Conservation (phyloP, 1,284 basidiomycete species). For the Tilletiaria anomala region DNA sequence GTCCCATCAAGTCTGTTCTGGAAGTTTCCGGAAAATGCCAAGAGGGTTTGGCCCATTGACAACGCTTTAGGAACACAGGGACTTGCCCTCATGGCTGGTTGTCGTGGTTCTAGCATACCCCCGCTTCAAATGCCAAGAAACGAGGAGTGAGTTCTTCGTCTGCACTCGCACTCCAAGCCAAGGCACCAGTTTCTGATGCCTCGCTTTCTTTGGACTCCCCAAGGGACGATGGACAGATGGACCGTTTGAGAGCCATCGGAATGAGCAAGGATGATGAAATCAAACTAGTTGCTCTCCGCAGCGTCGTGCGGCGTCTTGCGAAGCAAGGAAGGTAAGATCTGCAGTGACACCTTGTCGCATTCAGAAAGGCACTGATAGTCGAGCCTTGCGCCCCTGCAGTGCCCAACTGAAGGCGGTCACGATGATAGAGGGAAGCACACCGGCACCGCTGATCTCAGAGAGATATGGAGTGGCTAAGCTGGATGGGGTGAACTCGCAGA, state of each 20-base stretch:
- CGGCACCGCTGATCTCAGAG: no score
- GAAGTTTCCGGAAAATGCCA: conserved; percentile 12
- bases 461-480: no score
- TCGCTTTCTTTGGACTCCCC: no score
- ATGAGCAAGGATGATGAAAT: conserved; percentile 63
- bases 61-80: conserved; percentile 18
- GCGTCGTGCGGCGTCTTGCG: conserved; percentile 52
- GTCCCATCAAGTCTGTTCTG: conserved; percentile 20
- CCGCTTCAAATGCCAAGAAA: conserved; percentile 7
- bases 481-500: conserved; percentile 73
- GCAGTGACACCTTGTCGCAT: no score
- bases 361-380: no score
- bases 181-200: no score
- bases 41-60: not conserved
- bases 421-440: no score
- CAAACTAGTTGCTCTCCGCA: conserved; percentile 68
- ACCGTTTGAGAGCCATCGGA: conserved; percentile 62
- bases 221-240: conserved; percentile 58
- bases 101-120: conserved; percentile 6
- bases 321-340: conserved; percentile 11
- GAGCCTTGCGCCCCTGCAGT: no score
- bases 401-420: no score
- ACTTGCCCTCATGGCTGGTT: conserved; percentile 14
- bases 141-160: no score
- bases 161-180: no score